Evolutionary conservation across 169 alveolate species (phyloP), one percentile per base, ranked within the genome.

Genomic region (Sarcocystis neurona): DNA sequence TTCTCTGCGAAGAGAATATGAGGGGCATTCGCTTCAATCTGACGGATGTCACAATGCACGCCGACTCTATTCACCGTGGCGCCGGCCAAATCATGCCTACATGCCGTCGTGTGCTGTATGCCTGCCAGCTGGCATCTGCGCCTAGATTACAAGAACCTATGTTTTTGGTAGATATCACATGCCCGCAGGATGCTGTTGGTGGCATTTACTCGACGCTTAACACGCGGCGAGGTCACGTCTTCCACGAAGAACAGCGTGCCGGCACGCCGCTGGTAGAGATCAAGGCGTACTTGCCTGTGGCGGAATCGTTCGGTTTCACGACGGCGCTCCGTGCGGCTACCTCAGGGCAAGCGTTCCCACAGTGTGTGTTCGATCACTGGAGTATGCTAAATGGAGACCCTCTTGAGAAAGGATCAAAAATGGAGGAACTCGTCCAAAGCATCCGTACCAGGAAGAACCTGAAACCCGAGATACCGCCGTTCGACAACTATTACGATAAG

Each of bases 281-380:
- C 90, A 98, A 97, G 96, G 99, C 99, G 27, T 97, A 98, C 94
- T 94, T 99, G 88, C 99, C 99, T 34, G 99, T 99, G 88, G 97
- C 99, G 47, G 99, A 99, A 93, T 98, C 99, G 47, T 99, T 99
- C 96, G 99, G 99, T 84, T 99, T 99, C 97, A 98, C 99, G 30
- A 97, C 99, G n/a, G 99, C 99, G 72, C 96, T 99, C 77, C 98
- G 99, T 94, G 99, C 98, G 47, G 96, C 98, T 79, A 99, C 99
- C 82, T 97, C 99, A 47, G 99, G 99, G 34, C 98, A 99, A 95
- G 99, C 99, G 78, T 98, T 98, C 98, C 99, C 99, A 18, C 99
- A 98, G 95, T 98, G 99, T 92, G 99, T 97, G 92, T 98, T 99
- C 95, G 99, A 98, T 92, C 99, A 99, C 97, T 99, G 99, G 99